phyloP scores from a whole-genome alignment of 1,284 basidiomycete species.

The Melampsora americana region DNA sequence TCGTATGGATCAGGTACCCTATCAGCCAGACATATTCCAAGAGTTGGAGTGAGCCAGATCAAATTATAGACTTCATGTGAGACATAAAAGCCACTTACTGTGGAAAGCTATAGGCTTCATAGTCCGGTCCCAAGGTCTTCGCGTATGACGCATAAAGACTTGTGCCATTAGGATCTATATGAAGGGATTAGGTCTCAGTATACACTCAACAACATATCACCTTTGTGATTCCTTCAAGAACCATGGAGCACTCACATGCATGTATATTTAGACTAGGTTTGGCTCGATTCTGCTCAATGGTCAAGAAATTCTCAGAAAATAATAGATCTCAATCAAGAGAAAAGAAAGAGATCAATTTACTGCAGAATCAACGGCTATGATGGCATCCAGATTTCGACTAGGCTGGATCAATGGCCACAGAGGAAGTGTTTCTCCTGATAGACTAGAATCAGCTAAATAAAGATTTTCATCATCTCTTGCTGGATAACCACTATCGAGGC shows the following conservation, averaged over 20 bases:
- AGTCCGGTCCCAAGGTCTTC: constrained; percentile 34
- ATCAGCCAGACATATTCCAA: not conserved
- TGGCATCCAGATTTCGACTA: constrained; percentile 50
- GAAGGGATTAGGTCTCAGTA: not conserved
- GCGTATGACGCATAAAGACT: constrained; percentile 39
- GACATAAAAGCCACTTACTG: constrained; percentile 7
- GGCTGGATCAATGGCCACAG: constrained; percentile 53
- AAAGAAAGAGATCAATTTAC: constrained; percentile 1
- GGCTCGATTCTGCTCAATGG: constrained; percentile 24
- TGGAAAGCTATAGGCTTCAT: constrained; percentile 41
- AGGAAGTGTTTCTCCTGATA: constrained; percentile 50
- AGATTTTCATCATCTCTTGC: constrained; percentile 27
- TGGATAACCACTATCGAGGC: constrained; percentile 24
- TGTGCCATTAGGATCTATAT: constrained; percentile 41
- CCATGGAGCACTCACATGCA: constrained; percentile 26
- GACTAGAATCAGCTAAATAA: constrained; percentile 36
- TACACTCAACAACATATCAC: not conserved
- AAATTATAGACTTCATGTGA: not conserved
- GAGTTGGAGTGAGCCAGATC: not conserved
- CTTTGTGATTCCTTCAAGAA: not conserved
- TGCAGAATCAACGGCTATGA: constrained; percentile 47
- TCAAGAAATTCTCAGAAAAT: not conserved
- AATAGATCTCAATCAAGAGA: not conserved
- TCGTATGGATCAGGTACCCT: constrained; percentile 43
- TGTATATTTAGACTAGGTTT: constrained; percentile 40